Evolutionary conservation across 2,329 filamentous ascomycete genomes (phyloP).

Genomic region (Penicillium sp.): DNA sequence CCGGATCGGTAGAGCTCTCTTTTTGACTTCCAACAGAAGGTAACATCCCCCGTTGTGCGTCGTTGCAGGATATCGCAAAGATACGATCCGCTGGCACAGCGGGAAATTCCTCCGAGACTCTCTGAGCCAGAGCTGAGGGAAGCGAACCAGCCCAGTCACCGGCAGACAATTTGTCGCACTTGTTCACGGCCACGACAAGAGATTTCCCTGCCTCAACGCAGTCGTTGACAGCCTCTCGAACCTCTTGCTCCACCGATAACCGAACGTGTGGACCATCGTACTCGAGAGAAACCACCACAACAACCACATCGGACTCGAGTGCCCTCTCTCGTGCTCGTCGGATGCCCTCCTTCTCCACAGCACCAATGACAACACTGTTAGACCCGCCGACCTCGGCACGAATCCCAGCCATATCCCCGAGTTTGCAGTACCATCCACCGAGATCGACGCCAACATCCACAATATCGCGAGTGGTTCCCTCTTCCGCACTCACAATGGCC

Average conservation of each 20-base stretch:
- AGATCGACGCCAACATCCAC: conserved; percentile 89
- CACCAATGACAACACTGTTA: conserved; percentile 49
- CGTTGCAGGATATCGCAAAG: conserved; percentile 66
- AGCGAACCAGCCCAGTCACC: conserved; percentile 9
- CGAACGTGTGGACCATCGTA: conserved; percentile 24
- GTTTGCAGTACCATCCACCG: conserved; percentile 81
- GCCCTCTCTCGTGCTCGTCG: conserved; percentile 76
- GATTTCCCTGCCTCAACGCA: conserved; percentile 47
- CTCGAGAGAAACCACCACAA: conserved; percentile 74
- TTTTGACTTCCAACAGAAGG: background rate
- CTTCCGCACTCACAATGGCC: conserved; percentile 88
- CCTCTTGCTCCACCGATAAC: conserved; percentile 50
- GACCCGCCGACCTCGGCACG: conserved; percentile 41
- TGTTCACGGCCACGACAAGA: conserved; percentile 57
- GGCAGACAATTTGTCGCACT: conserved; percentile 46
- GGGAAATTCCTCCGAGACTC: conserved; percentile 38
- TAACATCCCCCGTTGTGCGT: conserved; percentile 38
- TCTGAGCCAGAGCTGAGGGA: conserved; percentile 29
- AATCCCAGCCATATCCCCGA: conserved; percentile 91
- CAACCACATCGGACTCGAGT: conserved; percentile 73
- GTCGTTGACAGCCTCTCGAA: conserved; percentile 48
- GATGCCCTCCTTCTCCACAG: conserved; percentile 85
- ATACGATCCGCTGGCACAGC: conserved; percentile 43
- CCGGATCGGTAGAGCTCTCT: conserved; percentile 44
- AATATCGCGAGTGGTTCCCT: conserved; percentile 88